Evolutionary conservation across 345 rosid genomes (phyloP).

Genomic region (Microthlaspi erraticum): DNA sequence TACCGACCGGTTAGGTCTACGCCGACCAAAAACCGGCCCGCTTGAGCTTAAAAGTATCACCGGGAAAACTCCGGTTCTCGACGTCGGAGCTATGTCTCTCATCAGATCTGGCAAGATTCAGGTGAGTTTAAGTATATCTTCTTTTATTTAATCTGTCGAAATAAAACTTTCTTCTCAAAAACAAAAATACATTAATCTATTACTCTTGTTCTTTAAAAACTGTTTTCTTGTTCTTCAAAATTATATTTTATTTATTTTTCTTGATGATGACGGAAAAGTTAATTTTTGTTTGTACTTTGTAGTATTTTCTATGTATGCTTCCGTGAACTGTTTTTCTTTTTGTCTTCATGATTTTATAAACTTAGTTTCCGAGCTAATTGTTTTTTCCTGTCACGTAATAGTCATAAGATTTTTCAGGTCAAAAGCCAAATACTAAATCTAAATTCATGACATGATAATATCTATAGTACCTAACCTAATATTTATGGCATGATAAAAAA

Average conservation of each 20-base stretch:
- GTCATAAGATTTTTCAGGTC: background rate
- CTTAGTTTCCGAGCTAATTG: conserved; percentile 18
- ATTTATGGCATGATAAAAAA: background rate
- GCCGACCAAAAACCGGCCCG: conserved; percentile 70
- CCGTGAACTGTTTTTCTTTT: conserved; percentile 2
- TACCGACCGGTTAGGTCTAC: conserved; percentile 57
- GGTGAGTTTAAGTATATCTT: conserved; percentile 44
- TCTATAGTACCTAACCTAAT: background rate
- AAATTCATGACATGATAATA: background rate
- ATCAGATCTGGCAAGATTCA: conserved; percentile 64
- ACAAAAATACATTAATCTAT: background rate
- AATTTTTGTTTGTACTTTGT: conserved; percentile 22
- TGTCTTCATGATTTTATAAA: conserved; percentile 10
- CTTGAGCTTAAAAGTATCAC: conserved; percentile 59
- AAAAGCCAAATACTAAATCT: background rate
- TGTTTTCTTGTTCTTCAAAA: no score
- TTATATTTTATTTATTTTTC: no score
- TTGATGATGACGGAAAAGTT: conserved; percentile 13
- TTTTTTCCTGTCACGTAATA: background rate
- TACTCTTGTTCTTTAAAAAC: no score
- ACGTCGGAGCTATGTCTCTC: conserved; percentile 62
- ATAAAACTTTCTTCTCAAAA: background rate
- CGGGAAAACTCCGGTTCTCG: conserved; percentile 76
- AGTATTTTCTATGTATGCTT: background rate
- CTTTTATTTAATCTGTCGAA: background rate